Evolutionary conservation across 345 rosid species (phyloP).

Genomic region (Arabidopsis arenosa): DNA sequence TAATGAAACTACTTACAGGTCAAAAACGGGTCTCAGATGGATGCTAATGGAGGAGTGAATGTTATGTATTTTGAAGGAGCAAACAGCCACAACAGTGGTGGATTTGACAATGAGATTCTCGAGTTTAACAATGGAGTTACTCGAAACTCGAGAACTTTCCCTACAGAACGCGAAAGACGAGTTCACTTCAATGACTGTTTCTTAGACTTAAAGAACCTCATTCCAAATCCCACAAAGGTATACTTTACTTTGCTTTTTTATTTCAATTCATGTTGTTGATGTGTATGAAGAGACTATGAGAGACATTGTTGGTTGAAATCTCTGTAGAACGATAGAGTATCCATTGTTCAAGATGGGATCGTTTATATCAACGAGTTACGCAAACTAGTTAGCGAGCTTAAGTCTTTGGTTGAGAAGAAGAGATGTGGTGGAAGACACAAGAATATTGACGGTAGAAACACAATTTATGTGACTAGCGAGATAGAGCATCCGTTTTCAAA

Average conservation of each 20-base stretch:
- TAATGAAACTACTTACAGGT: no score
- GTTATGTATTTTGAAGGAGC: no score
- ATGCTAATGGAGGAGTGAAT: no score
- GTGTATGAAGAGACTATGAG: no score
- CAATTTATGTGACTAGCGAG: neutral
- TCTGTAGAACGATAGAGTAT: no score
- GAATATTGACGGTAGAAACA: neutral
- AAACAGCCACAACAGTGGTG: no score
- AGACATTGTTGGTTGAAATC: no score
- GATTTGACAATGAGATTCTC: no score
- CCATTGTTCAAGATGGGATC: neutral
- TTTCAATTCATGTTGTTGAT: no score
- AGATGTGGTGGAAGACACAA: neutral
- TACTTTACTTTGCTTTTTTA: no score
- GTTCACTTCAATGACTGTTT: conserved; percentile 58
- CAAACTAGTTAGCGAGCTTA: neutral
- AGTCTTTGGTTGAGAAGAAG: neutral
- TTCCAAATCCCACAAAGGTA: neutral
- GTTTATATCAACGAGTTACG: neutral
- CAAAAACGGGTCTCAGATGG: no score
- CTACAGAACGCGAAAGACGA: conserved; percentile 73
- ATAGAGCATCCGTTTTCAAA: neutral
- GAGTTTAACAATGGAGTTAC: no score
- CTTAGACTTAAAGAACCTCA: neutral
- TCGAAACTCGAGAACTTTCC: conserved; percentile 47